Evolutionary conservation across 2,329 filamentous ascomycete genomes (phyloP), one percentile per base, ranked within the genome.

Genomic region (Colletotrichum agaves): DNA sequence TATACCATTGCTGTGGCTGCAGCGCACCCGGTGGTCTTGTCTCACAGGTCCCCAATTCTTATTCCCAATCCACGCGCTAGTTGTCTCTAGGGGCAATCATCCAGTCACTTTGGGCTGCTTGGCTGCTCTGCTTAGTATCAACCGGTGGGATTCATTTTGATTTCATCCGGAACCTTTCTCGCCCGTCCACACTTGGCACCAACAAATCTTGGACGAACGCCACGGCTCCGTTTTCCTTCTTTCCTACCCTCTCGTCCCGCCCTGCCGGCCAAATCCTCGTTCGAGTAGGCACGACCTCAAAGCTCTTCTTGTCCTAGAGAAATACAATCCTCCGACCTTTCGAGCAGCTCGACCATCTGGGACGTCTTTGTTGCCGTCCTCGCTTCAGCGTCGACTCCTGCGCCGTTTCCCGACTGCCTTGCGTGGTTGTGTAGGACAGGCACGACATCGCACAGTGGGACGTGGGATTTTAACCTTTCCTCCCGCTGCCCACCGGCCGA

Each of bases 1-100:
- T 67, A 67, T 64, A 67, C 64, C 35, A 53, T 49, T 8, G 23
- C 58, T 8, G 19, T 39, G 49, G 23, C 43, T 65, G 47, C 35
- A 37, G 47, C 49, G 63, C 59, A 58, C 60, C 64, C 39, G 60
- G 52, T n/a, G 15, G 52, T 47, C 44, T 35, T 67, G 64, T 67
- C 64, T 64, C 64, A 67, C 23, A 67, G 31, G 31, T 39, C 35
- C 35, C 61, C 46, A 59, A 27, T 67, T 55, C 61, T 64, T 64
- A 57, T 59, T 58, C 60, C 46, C n/a, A 46, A 53, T 47, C 61
- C 33, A 44, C 61, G 53, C 61, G 53, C 64, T 67, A 67, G 64
- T 23, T 64, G 64, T 67, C 53, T 64, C 61, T 63, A 67, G 53
- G 61, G 61, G 53, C 64, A 47, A 53, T 64, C 53, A 44, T 47